Base-by-base conservation (phyloP, 2,329 filamentous ascomycete species). In the Dendrostoma leiphaemia region DNA sequence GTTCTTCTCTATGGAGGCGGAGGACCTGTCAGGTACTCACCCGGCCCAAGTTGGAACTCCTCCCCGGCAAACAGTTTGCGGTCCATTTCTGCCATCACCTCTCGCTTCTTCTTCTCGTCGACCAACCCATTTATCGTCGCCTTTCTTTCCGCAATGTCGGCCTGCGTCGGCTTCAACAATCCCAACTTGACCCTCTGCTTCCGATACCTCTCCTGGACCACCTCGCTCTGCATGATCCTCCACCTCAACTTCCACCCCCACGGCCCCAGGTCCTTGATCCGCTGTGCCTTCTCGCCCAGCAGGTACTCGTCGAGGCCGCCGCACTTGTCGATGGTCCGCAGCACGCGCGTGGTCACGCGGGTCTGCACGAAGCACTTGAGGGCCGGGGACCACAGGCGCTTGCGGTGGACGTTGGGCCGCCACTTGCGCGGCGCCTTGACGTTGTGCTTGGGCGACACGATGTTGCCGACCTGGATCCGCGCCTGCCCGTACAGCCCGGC, bases 251-350 rank as follows among this genome's bases (percentile, higher is more conserved):
- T 84, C 94, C 94, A 99, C 6, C 94, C 94, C 61, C 88, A 88
- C 49, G 93, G 85, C 5, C 94, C 94, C 54, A 99, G 77, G 71
- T 96, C 90, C 75, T 86, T 89, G 66, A 97, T 80, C 60, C 94
- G 82, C 37, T 79, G 81, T 15, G 87, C 77, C 73, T 91, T 94
- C 68, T 85, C 82, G 62, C 91, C 91, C 38, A 96, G 78, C 43
- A 99, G 77, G 74, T 99, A 99, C 65, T 91, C 85, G 71, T 99
- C 94, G 60, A 99, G 78, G 7, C 94, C 91, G 56, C 93, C 93
- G 59, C 88, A 84, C 68, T 91, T 93, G 67, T 90, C 85, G 66
- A 97, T 89, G 32, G 85, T 86, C 66, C 83, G 79, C 63, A 88
- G 77, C 24, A 91, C 88, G 53, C 83, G 80, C 37, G 88, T 79